Conservation (phyloP, 2,329 filamentous ascomycete genomes). For the Colletotrichum camelliae region DNA sequence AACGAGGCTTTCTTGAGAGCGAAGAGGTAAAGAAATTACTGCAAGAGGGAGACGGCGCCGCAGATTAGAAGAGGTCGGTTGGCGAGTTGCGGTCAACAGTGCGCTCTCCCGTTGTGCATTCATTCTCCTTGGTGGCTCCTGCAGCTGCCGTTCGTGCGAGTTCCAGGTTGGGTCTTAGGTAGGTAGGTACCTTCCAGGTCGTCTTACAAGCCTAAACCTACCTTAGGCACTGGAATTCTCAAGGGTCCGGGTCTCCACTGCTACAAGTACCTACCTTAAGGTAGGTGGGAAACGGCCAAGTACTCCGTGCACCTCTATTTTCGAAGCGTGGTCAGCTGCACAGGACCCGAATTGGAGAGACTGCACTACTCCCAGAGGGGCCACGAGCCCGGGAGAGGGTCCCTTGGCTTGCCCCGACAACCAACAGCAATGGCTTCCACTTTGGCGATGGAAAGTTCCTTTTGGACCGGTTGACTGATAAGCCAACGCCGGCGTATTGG, state of each 20-base stretch:
- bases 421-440: background rate
- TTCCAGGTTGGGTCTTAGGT: background rate
- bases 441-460: background rate
- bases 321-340: constrained; percentile 3
- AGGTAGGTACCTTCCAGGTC: background rate
- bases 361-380: background rate
- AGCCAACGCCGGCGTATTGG: background rate
- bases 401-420: background rate
- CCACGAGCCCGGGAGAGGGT: background rate
- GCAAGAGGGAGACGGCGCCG: background rate
- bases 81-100: constrained; percentile 12
- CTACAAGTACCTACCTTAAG: too few species aligned
- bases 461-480: background rate
- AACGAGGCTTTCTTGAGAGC: background rate
- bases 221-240: background rate
- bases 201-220: background rate
- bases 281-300: background rate
- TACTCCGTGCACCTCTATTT: too few species aligned
- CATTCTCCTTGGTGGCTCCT: background rate
- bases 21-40: background rate
- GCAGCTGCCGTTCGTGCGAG: background rate
- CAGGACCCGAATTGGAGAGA: background rate
- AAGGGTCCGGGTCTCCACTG: background rate
- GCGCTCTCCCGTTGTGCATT: background rate
- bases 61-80: background rate